Percentiles rank a stretch among this genome's conserved stretches.
phyloP scores from a whole-genome alignment of 2,329 filamentous ascomycete species.

The Corynespora cassiicola region DNA sequence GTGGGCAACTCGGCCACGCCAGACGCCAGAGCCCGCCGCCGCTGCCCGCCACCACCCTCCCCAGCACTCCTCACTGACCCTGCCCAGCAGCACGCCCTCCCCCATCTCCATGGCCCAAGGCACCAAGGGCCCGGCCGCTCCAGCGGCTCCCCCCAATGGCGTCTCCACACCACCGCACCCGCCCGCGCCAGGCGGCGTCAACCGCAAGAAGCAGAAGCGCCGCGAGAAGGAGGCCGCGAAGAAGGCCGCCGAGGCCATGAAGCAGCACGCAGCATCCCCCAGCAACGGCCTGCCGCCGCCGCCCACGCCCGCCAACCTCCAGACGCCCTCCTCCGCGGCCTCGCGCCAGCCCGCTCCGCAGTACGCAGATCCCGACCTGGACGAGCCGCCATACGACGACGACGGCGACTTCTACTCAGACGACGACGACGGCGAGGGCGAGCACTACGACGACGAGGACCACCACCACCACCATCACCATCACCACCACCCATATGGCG shows the following conservation, averaged over 20 bases:
- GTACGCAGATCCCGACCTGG: constrained; percentile 52
- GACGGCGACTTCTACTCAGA: constrained; percentile 50
- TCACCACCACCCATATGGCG: constrained; percentile 37
- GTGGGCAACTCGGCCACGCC: constrained; percentile 4
- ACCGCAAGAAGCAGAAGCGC: constrained; percentile 95
- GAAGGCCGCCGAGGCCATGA: constrained; percentile 46
- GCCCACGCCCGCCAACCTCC: constrained; percentile 12
- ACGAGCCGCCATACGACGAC: constrained; percentile 45
- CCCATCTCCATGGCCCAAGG: constrained; percentile 42
- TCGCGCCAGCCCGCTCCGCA: constrained; percentile 43
- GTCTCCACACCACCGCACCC: constrained; percentile 43
- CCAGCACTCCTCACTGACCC: constrained; percentile 2
- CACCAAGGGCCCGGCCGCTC: constrained; percentile 34
- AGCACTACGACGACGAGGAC: constrained; percentile 31
- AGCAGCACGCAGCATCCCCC: constrained; percentile 24
- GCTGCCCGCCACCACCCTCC: background rate
- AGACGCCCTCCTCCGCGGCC: constrained; percentile 14
- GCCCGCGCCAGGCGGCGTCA: constrained; percentile 62
- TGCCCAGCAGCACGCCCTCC: constrained; percentile 8
- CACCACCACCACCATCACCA: constrained; percentile 37
- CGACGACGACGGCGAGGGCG: constrained; percentile 43
- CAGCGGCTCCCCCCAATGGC: constrained; percentile 47
- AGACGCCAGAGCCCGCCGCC: background rate
- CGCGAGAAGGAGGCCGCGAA: constrained; percentile 82
- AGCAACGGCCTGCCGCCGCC: constrained; percentile 35